Percentiles rank a stretch among this genome's conserved stretches.
Evolutionary conservation across 345 rosid species (phyloP).

Genomic region (Schrenkiella parvula): DNA sequence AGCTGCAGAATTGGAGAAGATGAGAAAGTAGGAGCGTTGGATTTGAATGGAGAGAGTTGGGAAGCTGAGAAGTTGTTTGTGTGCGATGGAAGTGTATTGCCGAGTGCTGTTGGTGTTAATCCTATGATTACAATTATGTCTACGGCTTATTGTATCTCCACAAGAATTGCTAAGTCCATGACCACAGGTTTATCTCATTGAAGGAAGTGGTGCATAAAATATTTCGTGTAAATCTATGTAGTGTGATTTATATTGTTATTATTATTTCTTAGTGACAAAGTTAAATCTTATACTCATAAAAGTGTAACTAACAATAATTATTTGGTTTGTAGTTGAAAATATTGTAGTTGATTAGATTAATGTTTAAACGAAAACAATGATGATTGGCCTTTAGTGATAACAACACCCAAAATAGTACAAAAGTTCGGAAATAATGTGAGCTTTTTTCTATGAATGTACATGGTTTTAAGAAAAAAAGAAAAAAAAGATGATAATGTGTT

Average conservation of each 20-base stretch:
- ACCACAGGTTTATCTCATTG: conserved; percentile 2
- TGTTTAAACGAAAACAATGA: no score
- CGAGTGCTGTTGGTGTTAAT: conserved; percentile 63
- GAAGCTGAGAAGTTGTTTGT: conserved; percentile 55
- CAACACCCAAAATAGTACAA: background rate
- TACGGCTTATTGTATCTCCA: conserved; percentile 60
- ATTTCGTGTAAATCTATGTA: background rate
- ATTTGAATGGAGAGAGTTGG: conserved; percentile 58
- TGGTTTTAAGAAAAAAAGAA: background rate
- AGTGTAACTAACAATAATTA: background rate
- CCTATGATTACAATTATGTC: conserved; percentile 73
- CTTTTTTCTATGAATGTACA: background rate
- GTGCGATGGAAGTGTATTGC: conserved; percentile 59
- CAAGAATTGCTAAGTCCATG: conserved; percentile 40
- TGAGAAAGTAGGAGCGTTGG: conserved; percentile 49
- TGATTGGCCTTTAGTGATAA: no score
- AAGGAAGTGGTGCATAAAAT: background rate
- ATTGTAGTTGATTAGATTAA: no score
- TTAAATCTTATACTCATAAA: background rate
- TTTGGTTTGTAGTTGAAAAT: no score
- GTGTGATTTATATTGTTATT: background rate
- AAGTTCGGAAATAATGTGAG: background rate
- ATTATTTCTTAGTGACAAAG: background rate
- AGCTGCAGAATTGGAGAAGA: conserved; percentile 56
- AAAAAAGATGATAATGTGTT: background rate